Percentiles rank a stretch among this genome's conserved stretches.
phyloP scores from a whole-genome alignment of 352 stramenopile genomes.

The Achlya hypogyna region DNA sequence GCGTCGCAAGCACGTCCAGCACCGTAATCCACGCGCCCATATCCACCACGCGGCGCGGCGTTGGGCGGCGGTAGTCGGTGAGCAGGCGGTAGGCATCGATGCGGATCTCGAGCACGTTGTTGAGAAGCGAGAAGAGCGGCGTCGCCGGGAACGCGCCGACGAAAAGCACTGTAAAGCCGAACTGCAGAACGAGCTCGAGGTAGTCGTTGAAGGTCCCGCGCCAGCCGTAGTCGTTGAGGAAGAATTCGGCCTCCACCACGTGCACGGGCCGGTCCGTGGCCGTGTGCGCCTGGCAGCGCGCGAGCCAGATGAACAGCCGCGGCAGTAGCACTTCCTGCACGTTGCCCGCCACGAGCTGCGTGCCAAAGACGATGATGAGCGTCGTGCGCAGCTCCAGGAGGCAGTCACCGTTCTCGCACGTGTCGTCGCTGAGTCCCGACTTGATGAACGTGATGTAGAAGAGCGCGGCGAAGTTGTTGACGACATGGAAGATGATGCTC shows the following conservation, averaged over 20 bases:
- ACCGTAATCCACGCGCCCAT: conserved; percentile 91
- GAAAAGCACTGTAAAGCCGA: conserved; percentile 84
- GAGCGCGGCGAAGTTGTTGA: conserved; percentile 91
- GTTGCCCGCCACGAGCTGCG: conserved; percentile 71
- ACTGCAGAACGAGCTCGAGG: conserved; percentile 87
- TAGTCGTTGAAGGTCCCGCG: conserved; percentile 87
- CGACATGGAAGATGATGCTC: conserved; percentile 92
- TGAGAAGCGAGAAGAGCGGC: conserved; percentile 84
- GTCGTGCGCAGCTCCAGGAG: conserved; percentile 87
- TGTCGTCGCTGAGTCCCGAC: conserved; percentile 55
- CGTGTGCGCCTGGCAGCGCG: conserved; percentile 65
- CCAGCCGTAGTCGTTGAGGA: conserved; percentile 74
- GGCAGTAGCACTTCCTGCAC: conserved; percentile 68
- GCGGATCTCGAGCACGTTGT: conserved; percentile 90
- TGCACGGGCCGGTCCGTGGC: conserved; percentile 36
- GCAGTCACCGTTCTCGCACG: conserved; percentile 69
- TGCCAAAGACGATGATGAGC: conserved; percentile 88
- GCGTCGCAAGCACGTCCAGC: conserved; percentile 79
- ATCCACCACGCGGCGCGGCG: conserved; percentile 61
- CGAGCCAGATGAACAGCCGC: conserved; percentile 28
- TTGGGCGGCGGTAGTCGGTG: conserved; percentile 63
- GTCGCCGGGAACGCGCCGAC: conserved; percentile 89
- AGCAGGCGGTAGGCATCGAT: conserved; percentile 82
- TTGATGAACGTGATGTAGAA: conserved; percentile 95
- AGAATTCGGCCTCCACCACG: conserved; percentile 55